These are phyloP conservation scores for Fomitopsis pinicola DNA, from an alignment of 1,284 basidiomycete species.

Conservation along the genomic window DNA sequence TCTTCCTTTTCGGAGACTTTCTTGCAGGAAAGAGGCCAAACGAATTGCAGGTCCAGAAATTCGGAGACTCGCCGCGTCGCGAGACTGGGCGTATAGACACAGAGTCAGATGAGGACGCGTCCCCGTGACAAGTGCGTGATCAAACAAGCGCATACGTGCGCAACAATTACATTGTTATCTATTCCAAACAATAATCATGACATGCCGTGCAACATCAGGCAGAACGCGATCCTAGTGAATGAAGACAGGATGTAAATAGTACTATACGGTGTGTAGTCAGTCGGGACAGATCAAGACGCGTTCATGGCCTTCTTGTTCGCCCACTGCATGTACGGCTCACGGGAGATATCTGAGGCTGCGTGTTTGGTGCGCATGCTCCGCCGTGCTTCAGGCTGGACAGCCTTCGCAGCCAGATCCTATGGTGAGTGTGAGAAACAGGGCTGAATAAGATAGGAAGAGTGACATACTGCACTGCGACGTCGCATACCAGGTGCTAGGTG, in stretches of 20 bases:
- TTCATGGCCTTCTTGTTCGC: conserved; percentile 66
- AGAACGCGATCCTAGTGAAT: neutral
- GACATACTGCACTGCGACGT: conserved; percentile 64
- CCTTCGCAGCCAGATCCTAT: conserved; percentile 63
- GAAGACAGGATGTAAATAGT: neutral
- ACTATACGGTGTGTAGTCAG: neutral
- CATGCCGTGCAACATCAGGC: conserved; percentile 1
- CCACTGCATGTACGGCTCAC: conserved; percentile 83
- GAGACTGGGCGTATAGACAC: too few relatives aligned
- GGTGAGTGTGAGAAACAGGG: neutral
- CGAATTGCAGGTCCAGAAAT: neutral
- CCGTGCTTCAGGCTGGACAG: conserved; percentile 70
- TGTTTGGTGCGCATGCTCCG: conserved; percentile 71
- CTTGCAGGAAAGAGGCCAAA: neutral
- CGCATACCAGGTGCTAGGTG: conserved; percentile 83
- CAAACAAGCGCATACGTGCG: neutral
- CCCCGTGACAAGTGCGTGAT: neutral
- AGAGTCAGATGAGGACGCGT: neutral
- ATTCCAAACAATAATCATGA: neutral
- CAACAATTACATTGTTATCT: neutral
- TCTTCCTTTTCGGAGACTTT: neutral
- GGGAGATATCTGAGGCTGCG: conserved; percentile 49
- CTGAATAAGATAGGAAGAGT: neutral
- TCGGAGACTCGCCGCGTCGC: neutral
- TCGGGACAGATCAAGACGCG: conserved; percentile 18